These are phyloP conservation scores for Penicillium fimorum DNA, from an alignment of 495 filamentous ascomycete genomes.

Conservation along the genomic window DNA sequence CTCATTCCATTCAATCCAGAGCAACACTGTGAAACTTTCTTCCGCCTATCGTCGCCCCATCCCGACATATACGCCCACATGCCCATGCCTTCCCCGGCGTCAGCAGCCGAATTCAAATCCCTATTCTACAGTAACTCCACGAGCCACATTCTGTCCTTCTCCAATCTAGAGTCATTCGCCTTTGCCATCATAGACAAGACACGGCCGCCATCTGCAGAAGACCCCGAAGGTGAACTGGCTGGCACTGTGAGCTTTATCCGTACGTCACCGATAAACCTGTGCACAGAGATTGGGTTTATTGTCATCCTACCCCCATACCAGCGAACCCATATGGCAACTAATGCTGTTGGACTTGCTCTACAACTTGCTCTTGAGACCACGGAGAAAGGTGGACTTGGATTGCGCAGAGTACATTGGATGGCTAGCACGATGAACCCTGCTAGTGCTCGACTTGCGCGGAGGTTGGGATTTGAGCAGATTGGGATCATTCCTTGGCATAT, in stretches of 20 bases:
- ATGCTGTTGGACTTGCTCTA: conserved; percentile 21
- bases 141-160: conserved; percentile 18
- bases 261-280: conserved; percentile 14
- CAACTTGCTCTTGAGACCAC: conserved; percentile 10
- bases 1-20: conserved; percentile 20
- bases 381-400: conserved; percentile 19
- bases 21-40: conserved; percentile 16
- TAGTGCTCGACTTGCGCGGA: conserved; percentile 20
- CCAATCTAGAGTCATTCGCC: conserved; percentile 22
- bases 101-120: conserved; percentile 11
- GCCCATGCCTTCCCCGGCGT: conserved; percentile 8
- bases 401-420: conserved; percentile 20
- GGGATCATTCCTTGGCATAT: conserved; percentile 23
- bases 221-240: conserved; percentile 24
- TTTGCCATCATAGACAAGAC: conserved; percentile 29
- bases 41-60: conserved; percentile 14
- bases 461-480: conserved; percentile 21
- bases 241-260: conserved; percentile 24
- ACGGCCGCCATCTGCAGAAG: conserved; percentile 17
- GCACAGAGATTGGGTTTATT: conserved; percentile 25
- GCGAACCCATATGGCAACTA: conserved; percentile 22
- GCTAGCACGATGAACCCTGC: conserved; percentile 20
- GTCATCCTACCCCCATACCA: conserved; percentile 27
- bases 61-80: conserved; percentile 24
- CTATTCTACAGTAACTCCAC: conserved; percentile 11